Evolutionary conservation across 805 yeast genomes (phyloP), one percentile per base, ranked within the genome.

Genomic region (Candida coquimbonensis): DNA sequence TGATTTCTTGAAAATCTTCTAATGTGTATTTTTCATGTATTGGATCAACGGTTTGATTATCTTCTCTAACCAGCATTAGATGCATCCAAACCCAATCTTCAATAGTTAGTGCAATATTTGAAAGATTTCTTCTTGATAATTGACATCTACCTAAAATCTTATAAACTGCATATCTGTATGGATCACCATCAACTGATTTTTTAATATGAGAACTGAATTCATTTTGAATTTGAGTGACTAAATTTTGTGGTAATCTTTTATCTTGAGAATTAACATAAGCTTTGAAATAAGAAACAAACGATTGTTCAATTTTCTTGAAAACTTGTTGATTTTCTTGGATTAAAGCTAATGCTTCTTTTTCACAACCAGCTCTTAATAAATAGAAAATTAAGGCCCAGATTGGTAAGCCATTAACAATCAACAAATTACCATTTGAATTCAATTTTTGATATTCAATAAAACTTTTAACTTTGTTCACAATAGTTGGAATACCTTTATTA

Each of bases 51-150:
- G 56, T 72, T 16, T 64, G 66, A 35, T 54, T 60, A 39, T 69
- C 75, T 56, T 87, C 91, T 46, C 81, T 77, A 14, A 86, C 78
- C 27, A 91, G 72, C 64, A 80, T 74, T 46, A 93, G 73, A 64
- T 93, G 97, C 60, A 86, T 78, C 99, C 99, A 91, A 42, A 91
- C 64, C 98, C 98, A 91, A 66, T 91, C 98, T 64, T 91, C 98
- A 40, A 90, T 78, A 48, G 95, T 86, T 34, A 80, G 66, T 35
- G 84, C 76, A 29, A 91, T 77, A 35, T 77, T 69, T 34, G 95
- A 80, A 55, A 90, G 67, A 51, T 77, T 68, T 63, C 80, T 80
- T 63, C 81, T 73, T 40, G 84, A 70, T 59, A 83, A 60, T 44
- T 75, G 78, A 64, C 96, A 88, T 63, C 93, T 83, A n/a, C 98